These are phyloP conservation scores for Candida maris DNA, from an alignment of 805 yeast species.

Conservation along the genomic window DNA sequence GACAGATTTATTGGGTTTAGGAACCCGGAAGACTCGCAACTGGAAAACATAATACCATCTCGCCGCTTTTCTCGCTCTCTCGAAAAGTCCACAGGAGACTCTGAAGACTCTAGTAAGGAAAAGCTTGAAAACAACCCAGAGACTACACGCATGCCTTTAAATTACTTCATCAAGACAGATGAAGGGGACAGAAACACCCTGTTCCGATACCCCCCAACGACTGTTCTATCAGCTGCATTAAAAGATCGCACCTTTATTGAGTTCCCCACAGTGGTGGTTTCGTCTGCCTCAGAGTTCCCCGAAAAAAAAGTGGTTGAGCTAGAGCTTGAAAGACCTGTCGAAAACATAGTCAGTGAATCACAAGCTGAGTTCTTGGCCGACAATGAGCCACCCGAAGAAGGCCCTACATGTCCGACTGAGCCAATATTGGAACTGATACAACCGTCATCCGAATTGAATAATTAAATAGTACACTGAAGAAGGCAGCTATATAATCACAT, in stretches of 20 bases:
- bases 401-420: slow-evolving; percentile 9
- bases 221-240: slow-evolving; percentile 47
- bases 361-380: slow-evolving; percentile 5
- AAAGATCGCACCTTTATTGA: slow-evolving; percentile 63
- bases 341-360: neutral
- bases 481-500: no score
- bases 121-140: neutral
- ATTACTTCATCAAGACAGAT: slow-evolving; percentile 9
- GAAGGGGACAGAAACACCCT: slow-evolving; percentile 26
- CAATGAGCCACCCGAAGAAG: slow-evolving; percentile 26
- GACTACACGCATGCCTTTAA: slow-evolving; percentile 2
- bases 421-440: slow-evolving; percentile 1
- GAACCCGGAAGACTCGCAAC: slow-evolving; percentile 34
- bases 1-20: slow-evolving; percentile 34
- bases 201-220: slow-evolving; percentile 34
- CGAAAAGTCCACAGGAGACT: slow-evolving; percentile 18
- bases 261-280: slow-evolving; percentile 65
- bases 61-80: slow-evolving; percentile 32
- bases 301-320: slow-evolving; percentile 27
- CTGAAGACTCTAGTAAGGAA: neutral
- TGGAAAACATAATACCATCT: slow-evolving; percentile 42
- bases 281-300: slow-evolving; percentile 25
- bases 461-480: no score
- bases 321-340: slow-evolving; percentile 14
- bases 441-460: no score